Base-by-base conservation (phyloP, 192 early-diverging fungal species). In the Podochytrium sp. region DNA sequence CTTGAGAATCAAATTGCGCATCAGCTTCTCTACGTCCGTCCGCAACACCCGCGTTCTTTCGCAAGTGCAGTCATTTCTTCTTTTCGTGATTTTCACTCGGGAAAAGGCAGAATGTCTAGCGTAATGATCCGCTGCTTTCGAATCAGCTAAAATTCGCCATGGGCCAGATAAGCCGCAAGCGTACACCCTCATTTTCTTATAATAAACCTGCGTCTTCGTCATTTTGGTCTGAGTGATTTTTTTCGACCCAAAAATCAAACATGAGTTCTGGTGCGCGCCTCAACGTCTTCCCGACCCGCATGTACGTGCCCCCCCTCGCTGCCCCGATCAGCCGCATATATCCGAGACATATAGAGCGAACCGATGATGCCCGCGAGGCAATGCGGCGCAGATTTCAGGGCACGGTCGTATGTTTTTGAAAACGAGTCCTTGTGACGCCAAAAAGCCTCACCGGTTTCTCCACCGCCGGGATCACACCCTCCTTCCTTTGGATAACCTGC, bases 221-320 rank as follows among this genome's bases (percentile, higher is more conserved):
- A n/a, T n/a, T n/a, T n/a, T 57, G 29, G 29, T 27, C 20, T 27
- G 0, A 2, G 55, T 57, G 14, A 27, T 14, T 57, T 27, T 27
- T 16, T 57, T 14, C 55, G 29, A 27, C 29, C 12, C 14, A 20
- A 2, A 14, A 20, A 25, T 30, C 12, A 57, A 57, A 56, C 12
- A 71, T 71, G 69, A 42, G 56, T 49, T 47, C 63, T 25, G 79
- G 77, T 6, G 70, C 84, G 2, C 87, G 93, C 57, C 83, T 96
- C 73, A 92, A 88, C 81, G 91, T 98, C 66, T 98, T 98, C 81
- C 96, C 96, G 29, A 98, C 96, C 40, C 92, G 96, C 59, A 98
- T 98, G 94, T 94, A 86, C 77, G 87, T 64, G 34, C 6, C 60
- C 25, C 37, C 12, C 37, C n/a, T n/a, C n/a, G n/a, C n/a, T n/a